Percentiles rank a stretch among this genome's conserved stretches.
phyloP scores from a whole-genome alignment of 2,329 filamentous ascomycete genomes.

The Beauveria pseudobassiana region DNA sequence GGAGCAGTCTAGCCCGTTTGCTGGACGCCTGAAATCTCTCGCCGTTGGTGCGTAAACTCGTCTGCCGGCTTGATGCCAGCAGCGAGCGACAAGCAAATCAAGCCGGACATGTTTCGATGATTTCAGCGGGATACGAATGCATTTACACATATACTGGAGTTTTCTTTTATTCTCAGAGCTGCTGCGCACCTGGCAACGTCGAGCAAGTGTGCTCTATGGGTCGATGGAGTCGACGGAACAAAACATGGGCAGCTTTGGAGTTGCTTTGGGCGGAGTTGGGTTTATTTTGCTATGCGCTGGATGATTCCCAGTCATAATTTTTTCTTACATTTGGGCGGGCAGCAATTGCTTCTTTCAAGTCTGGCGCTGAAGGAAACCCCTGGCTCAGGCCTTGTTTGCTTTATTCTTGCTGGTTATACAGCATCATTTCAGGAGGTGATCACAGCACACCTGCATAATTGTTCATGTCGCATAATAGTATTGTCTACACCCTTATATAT shows the following conservation, averaged over 20 bases:
- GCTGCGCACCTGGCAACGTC: not conserved
- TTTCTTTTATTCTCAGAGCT: slow-evolving; percentile 18
- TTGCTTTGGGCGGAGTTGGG: slow-evolving; percentile 2
- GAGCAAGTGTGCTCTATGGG: slow-evolving; percentile 7
- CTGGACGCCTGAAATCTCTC: slow-evolving; percentile 30
- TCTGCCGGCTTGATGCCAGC: slow-evolving; percentile 7
- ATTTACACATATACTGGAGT: slow-evolving; percentile 31
- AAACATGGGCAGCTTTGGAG: not conserved
- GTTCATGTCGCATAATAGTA: slow-evolving; percentile 11
- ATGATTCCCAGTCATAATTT: not conserved
- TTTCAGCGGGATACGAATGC: slow-evolving; percentile 18
- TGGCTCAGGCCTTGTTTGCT: not conserved
- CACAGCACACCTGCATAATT: not conserved
- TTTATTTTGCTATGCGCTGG: not conserved
- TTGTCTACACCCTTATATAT: slow-evolving; percentile 9
- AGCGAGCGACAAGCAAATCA: slow-evolving; percentile 3
- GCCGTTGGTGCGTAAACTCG: slow-evolving; percentile 17
- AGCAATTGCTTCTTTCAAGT: not conserved
- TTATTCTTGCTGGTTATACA: slow-evolving; percentile 1
- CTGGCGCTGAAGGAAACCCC: not conserved
- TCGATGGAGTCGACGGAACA: slow-evolving; percentile 3
- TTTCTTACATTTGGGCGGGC: not conserved
- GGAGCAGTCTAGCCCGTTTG: slow-evolving; percentile 50
- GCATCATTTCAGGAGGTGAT: not conserved
- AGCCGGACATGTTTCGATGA: slow-evolving; percentile 8